phyloP scores from a whole-genome alignment of 2,329 filamentous ascomycete species.

The Arthroderma sp. region DNA sequence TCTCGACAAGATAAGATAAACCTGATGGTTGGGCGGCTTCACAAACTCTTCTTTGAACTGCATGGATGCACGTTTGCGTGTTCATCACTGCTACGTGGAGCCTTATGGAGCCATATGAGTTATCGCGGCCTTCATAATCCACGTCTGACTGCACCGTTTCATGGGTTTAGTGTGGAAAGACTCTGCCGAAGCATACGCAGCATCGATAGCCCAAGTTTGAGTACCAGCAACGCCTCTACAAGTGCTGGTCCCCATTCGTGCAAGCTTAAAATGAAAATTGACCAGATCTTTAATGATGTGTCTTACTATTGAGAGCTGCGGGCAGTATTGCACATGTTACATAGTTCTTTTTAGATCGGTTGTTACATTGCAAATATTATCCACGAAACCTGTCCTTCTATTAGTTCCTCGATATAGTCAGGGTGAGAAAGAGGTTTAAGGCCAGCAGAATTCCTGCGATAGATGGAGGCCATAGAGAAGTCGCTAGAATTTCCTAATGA shows the following conservation, averaged over 20 bases:
- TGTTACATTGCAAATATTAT: too few relatives aligned
- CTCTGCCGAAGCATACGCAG: neutral
- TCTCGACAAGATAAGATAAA: neutral
- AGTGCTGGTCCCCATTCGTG: neutral
- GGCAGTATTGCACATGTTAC: too few relatives aligned
- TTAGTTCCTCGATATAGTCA: too few relatives aligned
- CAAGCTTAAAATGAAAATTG: neutral
- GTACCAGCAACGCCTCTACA: neutral
- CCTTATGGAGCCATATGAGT: neutral
- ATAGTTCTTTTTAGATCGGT: too few relatives aligned
- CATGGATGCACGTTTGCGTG: neutral
- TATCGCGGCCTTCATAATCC: neutral
- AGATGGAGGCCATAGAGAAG: too few relatives aligned
- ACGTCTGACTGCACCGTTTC: neutral
- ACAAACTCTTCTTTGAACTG: neutral
- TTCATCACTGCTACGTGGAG: neutral
- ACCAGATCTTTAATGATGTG: neutral
- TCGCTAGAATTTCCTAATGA: too few relatives aligned
- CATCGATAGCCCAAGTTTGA: neutral
- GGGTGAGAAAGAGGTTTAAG: too few relatives aligned
- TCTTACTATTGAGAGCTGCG: too few relatives aligned
- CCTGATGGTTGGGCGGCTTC: neutral
- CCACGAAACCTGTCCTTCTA: too few relatives aligned
- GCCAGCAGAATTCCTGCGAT: too few relatives aligned
- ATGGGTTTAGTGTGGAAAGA: neutral